These are phyloP conservation scores for Firmiana major DNA, from an alignment of 345 rosid genomes.

Conservation along the genomic window DNA sequence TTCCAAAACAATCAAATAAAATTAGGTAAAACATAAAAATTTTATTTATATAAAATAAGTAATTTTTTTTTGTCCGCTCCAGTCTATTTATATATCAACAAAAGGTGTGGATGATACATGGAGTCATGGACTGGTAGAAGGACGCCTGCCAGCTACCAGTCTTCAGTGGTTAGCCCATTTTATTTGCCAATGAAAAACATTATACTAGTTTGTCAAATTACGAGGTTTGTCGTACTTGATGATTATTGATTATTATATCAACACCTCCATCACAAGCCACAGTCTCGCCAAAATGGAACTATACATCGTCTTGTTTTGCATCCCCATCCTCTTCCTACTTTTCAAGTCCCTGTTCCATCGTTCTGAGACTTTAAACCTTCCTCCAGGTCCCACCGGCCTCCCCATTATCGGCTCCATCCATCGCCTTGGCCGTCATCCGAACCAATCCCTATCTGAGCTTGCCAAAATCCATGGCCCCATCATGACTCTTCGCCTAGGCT, in stretches of 20 bases:
- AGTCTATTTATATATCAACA: too few relatives aligned
- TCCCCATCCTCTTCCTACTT: not conserved
- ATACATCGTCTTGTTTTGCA: not conserved
- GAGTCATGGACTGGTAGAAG: not conserved
- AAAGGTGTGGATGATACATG: not conserved
- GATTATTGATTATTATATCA: not conserved
- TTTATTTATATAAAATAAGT: too few relatives aligned
- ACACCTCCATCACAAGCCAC: not conserved
- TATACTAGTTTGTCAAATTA: not conserved
- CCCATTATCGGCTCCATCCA: slow-evolving; percentile 18
- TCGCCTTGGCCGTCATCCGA: slow-evolving; percentile 19
- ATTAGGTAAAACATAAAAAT: too few relatives aligned
- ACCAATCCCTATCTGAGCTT: slow-evolving; percentile 30
- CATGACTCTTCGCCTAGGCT: slow-evolving; percentile 35
- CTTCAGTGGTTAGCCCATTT: not conserved
- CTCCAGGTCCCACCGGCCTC: slow-evolving; percentile 14
- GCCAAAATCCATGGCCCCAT: slow-evolving; percentile 36
- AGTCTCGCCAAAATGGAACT: not conserved
- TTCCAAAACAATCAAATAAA: too few relatives aligned
- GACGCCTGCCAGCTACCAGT: not conserved
- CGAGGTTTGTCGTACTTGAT: not conserved
- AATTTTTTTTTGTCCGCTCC: too few relatives aligned
- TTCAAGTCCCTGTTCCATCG: not conserved
- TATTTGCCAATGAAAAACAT: not conserved
- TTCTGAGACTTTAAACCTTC: not conserved